phyloP scores from a whole-genome alignment of 257 asterid species.

The Haberlea rhodopensis region DNA sequence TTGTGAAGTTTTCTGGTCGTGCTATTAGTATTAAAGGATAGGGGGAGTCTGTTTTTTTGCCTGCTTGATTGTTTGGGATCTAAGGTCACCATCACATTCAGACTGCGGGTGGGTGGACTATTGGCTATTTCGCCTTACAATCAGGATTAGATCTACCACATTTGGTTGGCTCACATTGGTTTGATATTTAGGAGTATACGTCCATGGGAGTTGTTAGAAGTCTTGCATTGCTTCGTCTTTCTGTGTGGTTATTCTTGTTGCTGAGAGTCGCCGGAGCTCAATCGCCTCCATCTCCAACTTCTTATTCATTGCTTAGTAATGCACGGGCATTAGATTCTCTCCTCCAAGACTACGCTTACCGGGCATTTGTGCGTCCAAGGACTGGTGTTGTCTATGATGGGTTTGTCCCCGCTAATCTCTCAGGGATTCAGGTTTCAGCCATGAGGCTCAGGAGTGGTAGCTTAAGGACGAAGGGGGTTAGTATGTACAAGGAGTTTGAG shows the following conservation, averaged over 20 bases:
- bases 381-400: slow-evolving; percentile 63
- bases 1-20: background rate
- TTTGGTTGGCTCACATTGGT: background rate
- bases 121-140: background rate
- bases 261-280: slow-evolving; percentile 33
- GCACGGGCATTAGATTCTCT: slow-evolving; percentile 53
- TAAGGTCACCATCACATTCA: background rate
- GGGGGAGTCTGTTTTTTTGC: background rate
- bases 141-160: slow-evolving; percentile 15
- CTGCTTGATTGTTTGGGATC: background rate
- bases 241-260: slow-evolving; percentile 34
- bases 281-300: slow-evolving; percentile 24
- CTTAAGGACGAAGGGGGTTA: slow-evolving; percentile 46
- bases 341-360: slow-evolving; percentile 56
- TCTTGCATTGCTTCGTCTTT: slow-evolving; percentile 35
- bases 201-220: slow-evolving; percentile 41
- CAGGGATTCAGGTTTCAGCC: slow-evolving; percentile 58
- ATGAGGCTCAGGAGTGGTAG: slow-evolving; percentile 75
- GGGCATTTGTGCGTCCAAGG: slow-evolving; percentile 44
- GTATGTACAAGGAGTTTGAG: slow-evolving; percentile 45
- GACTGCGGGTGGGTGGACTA: background rate
- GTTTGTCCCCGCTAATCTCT: slow-evolving; percentile 45
- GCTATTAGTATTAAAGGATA: background rate
- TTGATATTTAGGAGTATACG: slow-evolving; percentile 2
- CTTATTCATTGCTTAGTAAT: slow-evolving; percentile 1